Evolutionary conservation across 108 stramenopile genomes (phyloP).

Genomic region (Pseudonitzschia delicatissima): DNA sequence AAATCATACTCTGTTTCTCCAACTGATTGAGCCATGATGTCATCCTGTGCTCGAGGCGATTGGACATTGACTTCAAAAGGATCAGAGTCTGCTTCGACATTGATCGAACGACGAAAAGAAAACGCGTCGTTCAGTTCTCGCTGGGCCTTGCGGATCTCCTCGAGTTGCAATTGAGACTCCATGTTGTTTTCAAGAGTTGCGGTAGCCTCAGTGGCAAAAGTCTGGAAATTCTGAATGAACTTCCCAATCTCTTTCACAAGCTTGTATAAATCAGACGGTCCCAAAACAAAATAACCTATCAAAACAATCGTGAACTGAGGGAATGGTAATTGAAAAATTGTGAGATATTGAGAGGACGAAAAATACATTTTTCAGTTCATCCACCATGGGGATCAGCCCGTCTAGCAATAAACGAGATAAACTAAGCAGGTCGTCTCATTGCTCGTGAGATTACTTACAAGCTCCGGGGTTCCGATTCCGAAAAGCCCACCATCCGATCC

Average conservation of each 20-base stretch:
- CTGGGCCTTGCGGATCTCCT: constrained; percentile 81
- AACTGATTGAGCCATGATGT: not conserved
- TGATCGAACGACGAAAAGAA: constrained; percentile 84
- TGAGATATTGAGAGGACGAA: not conserved
- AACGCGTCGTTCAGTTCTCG: constrained; percentile 81
- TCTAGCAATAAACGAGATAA: not conserved
- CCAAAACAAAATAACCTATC: constrained; percentile 88
- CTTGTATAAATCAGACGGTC: constrained; percentile 85
- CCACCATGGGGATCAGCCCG: not conserved
- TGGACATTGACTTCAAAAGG: constrained; percentile 40
- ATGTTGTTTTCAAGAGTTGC: constrained; percentile 72
- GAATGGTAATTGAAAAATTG: not conserved
- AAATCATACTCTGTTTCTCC: not conserved
- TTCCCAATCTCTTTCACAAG: constrained; percentile 85
- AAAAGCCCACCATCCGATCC: constrained; percentile 81
- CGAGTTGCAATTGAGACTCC: constrained; percentile 80
- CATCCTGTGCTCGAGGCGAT: constrained; percentile 15
- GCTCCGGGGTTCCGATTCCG: constrained; percentile 81
- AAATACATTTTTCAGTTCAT: no score
- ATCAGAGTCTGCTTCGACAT: constrained; percentile 59
- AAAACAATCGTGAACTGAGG: constrained; percentile 63
- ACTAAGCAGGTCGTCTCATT: not conserved
- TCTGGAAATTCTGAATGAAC: constrained; percentile 76
- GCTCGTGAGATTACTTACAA: constrained; percentile 47
- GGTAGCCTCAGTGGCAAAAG: constrained; percentile 64